Evolutionary conservation across 805 yeast species (phyloP).

Genomic region (Lipomyces japonicus): DNA sequence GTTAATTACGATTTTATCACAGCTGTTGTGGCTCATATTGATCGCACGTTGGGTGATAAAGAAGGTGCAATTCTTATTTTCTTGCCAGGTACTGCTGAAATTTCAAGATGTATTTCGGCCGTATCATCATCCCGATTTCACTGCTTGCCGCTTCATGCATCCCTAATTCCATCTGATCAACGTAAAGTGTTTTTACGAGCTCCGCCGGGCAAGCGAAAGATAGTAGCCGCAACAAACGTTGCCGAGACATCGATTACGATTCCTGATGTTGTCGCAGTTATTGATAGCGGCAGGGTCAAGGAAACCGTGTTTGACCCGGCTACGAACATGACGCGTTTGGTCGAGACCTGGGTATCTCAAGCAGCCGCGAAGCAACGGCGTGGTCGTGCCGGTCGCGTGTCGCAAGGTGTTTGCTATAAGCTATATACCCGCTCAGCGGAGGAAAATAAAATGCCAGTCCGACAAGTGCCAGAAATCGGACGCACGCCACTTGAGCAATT

Average conservation of each 20-base stretch:
- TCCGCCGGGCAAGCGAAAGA: constrained; percentile 57
- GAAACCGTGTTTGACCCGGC: constrained; percentile 65
- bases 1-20: constrained; percentile 73
- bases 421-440: constrained; percentile 65
- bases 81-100: constrained; percentile 88
- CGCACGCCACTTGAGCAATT: constrained; percentile 79
- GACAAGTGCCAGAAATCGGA: constrained; percentile 85
- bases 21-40: constrained; percentile 51
- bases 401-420: constrained; percentile 76
- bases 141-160: constrained; percentile 81
- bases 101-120: constrained; percentile 56
- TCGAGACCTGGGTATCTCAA: constrained; percentile 81
- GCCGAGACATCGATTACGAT: constrained; percentile 98
- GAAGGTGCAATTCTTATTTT: constrained; percentile 67
- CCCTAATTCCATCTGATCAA: constrained; percentile 78
- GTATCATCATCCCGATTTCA: constrained; percentile 40
- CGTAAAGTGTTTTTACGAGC: constrained; percentile 63
- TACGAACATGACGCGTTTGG: constrained; percentile 63
- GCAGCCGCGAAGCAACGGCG: constrained; percentile 89
- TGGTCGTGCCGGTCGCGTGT: constrained; percentile 98
- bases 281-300: constrained; percentile 84
- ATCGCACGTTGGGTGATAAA: constrained; percentile 44
- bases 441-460: constrained; percentile 53
- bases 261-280: constrained; percentile 88
- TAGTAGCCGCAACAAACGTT: constrained; percentile 86